phyloP scores from a whole-genome alignment of 129 eudicot species.

The Artemisia argyi region DNA sequence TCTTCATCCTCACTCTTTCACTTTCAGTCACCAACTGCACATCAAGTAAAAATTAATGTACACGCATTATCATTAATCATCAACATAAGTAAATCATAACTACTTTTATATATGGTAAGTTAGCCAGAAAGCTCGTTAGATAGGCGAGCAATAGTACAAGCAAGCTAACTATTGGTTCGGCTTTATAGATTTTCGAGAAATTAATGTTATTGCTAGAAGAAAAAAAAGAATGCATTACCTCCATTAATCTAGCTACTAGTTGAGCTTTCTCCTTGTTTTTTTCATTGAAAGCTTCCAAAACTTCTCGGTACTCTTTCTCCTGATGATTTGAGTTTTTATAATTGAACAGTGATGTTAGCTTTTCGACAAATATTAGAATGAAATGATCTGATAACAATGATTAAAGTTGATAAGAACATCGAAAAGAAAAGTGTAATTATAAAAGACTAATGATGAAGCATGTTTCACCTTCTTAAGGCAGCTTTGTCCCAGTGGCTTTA shows the following conservation, averaged over 20 bases:
- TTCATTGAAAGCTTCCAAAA: slow-evolving; percentile 73
- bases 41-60: slow-evolving; percentile 11
- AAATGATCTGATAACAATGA: slow-evolving; percentile 18
- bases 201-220: not conserved
- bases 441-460: slow-evolving; percentile 21
- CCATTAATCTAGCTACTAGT: slow-evolving; percentile 73
- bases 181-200: too few species aligned
- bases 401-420: slow-evolving; percentile 4
- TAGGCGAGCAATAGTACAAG: too few species aligned
- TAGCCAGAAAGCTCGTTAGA: too few species aligned
- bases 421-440: slow-evolving; percentile 25
- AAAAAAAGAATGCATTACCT: slow-evolving; percentile 43
- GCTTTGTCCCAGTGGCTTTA: slow-evolving; percentile 64
- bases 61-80: not conserved
- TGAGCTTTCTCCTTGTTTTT: slow-evolving; percentile 89
- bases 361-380: not conserved
- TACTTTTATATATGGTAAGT: too few species aligned
- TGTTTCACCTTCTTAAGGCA: slow-evolving; percentile 80
- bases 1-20: slow-evolving; percentile 77
- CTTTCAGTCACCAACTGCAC: slow-evolving; percentile 79
- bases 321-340: slow-evolving; percentile 20
- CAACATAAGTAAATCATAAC: not conserved
- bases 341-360: not conserved
- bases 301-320: slow-evolving; percentile 91
- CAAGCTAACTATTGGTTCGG: too few species aligned